phyloP scores from a whole-genome alignment of 768 basidiomycete genomes.

The Lactarius psammicola region DNA sequence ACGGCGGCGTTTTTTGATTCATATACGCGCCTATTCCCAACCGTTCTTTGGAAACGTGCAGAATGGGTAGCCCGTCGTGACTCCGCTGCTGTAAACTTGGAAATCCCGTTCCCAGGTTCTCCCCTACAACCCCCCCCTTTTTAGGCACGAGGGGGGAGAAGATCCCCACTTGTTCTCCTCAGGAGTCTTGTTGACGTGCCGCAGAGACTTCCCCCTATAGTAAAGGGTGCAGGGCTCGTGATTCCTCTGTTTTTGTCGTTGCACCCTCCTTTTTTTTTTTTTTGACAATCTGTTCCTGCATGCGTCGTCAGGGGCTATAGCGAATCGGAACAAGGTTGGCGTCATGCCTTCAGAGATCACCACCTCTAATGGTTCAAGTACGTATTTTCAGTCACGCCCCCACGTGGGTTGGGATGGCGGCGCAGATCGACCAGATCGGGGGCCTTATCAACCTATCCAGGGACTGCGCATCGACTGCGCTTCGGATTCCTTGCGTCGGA shows the following conservation, averaged over 20 bases:
- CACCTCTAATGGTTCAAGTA: neutral
- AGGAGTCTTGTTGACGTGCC: constrained; percentile 21
- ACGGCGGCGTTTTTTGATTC: constrained; percentile 12
- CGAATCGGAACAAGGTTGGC: constrained; percentile 7
- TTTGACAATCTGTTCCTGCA: neutral
- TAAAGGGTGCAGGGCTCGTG: constrained; percentile 7
- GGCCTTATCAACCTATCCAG: constrained; percentile 27
- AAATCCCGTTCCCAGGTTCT: constrained; percentile 11
- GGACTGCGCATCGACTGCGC: constrained; percentile 9
- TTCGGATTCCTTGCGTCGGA: constrained; percentile 22
- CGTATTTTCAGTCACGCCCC: neutral
- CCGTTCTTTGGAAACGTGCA: constrained; percentile 22
- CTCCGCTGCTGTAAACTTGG: constrained; percentile 12
- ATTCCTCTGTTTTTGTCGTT: neutral
- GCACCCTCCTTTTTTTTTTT: constrained; percentile 6
- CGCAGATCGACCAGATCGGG: constrained; percentile 27
- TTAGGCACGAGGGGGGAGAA: constrained; percentile 23
- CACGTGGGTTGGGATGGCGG: constrained; percentile 9
- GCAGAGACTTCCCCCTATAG: constrained; percentile 5
- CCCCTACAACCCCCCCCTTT: constrained; percentile 6
- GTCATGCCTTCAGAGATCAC: neutral
- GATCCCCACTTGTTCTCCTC: constrained; percentile 18
- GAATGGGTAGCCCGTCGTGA: constrained; percentile 19
- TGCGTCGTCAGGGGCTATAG: constrained; percentile 16
- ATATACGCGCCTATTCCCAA: constrained; percentile 18